phyloP scores from a whole-genome alignment of 768 basidiomycete species.

The Amanita exitialis region DNA sequence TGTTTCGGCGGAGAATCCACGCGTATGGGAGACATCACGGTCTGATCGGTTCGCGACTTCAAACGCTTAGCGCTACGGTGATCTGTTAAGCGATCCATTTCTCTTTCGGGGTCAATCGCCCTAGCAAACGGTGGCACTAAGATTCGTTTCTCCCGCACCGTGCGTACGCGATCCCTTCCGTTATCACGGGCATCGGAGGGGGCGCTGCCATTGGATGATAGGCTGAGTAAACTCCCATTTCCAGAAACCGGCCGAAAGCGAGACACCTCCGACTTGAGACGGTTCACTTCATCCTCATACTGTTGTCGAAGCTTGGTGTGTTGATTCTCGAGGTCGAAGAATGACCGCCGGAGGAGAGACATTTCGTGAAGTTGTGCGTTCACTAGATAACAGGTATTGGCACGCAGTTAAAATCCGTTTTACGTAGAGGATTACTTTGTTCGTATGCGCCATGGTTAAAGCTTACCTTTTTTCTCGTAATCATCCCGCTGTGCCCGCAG shows the following conservation, averaged over 20 bases:
- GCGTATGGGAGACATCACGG: background rate
- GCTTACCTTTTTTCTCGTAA: constrained; percentile 68
- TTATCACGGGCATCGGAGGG: constrained; percentile 1
- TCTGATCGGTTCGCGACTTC: constrained; percentile 1
- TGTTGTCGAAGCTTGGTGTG: constrained; percentile 65
- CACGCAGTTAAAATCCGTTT: constrained; percentile 4
- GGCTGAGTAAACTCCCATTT: background rate
- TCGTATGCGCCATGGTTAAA: background rate
- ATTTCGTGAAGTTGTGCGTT: constrained; percentile 71
- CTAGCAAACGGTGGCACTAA: background rate
- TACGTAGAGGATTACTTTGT: background rate
- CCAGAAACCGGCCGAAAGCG: constrained; percentile 23
- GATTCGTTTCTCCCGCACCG: background rate
- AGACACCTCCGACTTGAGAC: constrained; percentile 54
- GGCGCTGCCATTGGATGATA: background rate
- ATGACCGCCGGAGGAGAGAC: constrained; percentile 64
- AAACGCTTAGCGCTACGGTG: constrained; percentile 1
- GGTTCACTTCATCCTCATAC: constrained; percentile 66
- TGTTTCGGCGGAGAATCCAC: background rate
- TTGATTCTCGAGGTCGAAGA: constrained; percentile 75
- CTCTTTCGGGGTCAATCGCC: constrained; percentile 5
- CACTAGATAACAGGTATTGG: constrained; percentile 26
- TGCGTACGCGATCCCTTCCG: constrained; percentile 1
- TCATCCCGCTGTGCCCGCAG: constrained; percentile 69
- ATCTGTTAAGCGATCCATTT: constrained; percentile 4